Percentiles rank a stretch among this genome's conserved stretches.
Conservation (phyloP, 345 rosid species). For the Arabis alpina region DNA sequence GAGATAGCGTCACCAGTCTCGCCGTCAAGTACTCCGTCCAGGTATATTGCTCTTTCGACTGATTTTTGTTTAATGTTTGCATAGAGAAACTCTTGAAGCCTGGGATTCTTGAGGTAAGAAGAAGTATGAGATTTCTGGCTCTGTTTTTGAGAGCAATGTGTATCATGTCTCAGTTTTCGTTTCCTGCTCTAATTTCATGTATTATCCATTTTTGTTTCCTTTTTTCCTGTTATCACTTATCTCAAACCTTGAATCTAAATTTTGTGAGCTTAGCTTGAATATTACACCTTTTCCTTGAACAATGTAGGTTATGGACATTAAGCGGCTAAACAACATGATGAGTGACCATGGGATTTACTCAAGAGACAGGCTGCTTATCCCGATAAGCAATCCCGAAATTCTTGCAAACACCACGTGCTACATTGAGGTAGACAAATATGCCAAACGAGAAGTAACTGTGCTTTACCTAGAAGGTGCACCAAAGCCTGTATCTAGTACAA, state of each 20-base stretch:
- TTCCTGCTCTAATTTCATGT: neutral
- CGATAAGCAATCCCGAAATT: conserved; percentile 62
- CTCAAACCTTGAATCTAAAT: neutral
- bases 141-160: neutral
- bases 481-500: conserved; percentile 35
- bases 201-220: neutral
- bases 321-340: conserved; percentile 83
- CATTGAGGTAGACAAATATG: conserved; percentile 72
- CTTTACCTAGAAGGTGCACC: conserved; percentile 74
- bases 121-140: neutral
- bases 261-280: neutral
- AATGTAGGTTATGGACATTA: conserved; percentile 79
- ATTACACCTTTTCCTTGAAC: conserved; percentile 10
- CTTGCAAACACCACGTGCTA: conserved; percentile 74
- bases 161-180: no score
- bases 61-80: neutral
- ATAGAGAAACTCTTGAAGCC: neutral
- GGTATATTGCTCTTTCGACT: conserved; percentile 45
- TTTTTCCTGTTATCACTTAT: neutral
- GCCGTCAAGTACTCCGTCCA: conserved; percentile 92
- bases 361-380: conserved; percentile 84
- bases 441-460: conserved; percentile 82
- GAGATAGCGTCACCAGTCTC: conserved; percentile 72
- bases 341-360: conserved; percentile 89
- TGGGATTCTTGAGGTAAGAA: no score